Conservation (phyloP, 345 rosid genomes). For the Psidium guajava region DNA sequence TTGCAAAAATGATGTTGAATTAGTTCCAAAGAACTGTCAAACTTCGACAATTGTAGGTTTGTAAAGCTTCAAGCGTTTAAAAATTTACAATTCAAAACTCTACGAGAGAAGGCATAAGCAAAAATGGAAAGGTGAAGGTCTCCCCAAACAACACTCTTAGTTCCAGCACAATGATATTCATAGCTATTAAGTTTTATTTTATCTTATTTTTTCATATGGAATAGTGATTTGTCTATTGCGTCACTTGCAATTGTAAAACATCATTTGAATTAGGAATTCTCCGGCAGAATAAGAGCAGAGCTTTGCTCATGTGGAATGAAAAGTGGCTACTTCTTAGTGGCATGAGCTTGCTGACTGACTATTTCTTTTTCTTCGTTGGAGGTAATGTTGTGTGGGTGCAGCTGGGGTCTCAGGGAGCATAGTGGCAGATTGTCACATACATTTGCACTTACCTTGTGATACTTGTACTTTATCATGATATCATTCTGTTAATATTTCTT, state of each 20-base stretch:
- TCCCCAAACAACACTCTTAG: background rate
- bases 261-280: background rate
- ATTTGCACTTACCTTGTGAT: background rate
- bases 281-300: background rate
- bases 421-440: background rate
- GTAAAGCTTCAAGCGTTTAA: background rate
- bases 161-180: background rate
- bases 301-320: background rate
- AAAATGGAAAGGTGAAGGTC: background rate
- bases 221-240: background rate
- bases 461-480: background rate
- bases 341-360: background rate
- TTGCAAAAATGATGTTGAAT: background rate
- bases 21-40: background rate
- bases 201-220: background rate
- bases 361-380: background rate
- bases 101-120: background rate
- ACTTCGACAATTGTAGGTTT: background rate
- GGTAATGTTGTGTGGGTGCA: background rate
- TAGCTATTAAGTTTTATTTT: background rate
- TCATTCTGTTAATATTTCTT: background rate
- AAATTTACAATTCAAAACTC: background rate
- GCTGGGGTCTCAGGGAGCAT: background rate
- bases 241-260: background rate
- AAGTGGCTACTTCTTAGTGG: background rate